Conservation (phyloP, 495 filamentous ascomycete species). For the Aspergillus baeticus region DNA sequence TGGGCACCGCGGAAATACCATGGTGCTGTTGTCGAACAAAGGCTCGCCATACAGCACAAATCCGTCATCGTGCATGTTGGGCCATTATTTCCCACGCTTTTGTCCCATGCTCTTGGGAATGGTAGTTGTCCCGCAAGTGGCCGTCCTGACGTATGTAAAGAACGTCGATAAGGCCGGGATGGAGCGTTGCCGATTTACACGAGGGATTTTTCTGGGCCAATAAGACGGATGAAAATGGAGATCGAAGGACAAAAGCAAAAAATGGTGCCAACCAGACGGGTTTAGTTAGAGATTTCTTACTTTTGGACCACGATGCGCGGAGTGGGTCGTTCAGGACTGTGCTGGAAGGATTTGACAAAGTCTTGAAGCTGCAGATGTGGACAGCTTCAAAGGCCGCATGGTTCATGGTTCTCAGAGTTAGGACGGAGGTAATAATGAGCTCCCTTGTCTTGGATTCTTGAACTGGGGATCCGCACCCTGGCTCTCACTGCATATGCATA, state of each 20-base stretch:
- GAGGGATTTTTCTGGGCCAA: slow-evolving; percentile 34
- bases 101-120: not conserved
- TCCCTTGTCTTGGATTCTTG: not conserved
- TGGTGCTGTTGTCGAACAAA: not conserved
- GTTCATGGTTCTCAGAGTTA: not conserved
- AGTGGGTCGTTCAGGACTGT: no score
- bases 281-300: slow-evolving; percentile 10
- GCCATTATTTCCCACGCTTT: not conserved
- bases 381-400: not conserved
- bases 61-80: not conserved
- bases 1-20: not conserved
- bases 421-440: not conserved
- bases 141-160: slow-evolving; percentile 10
- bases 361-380: not conserved
- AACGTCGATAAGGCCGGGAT: slow-evolving; percentile 14
- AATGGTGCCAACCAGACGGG: slow-evolving; percentile 14
- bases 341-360: no score
- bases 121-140: not conserved
- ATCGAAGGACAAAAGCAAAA: slow-evolving; percentile 8
- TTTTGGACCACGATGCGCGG: slow-evolving; percentile 8
- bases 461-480: slow-evolving; percentile 12
- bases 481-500: slow-evolving; percentile 14
- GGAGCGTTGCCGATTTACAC: slow-evolving; percentile 18
- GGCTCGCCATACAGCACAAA: not conserved
- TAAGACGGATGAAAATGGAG: slow-evolving; percentile 7